Evolutionary conservation across 805 yeast genomes (phyloP), one percentile per base, ranked within the genome.

Genomic region (Suhomyces sp.): DNA sequence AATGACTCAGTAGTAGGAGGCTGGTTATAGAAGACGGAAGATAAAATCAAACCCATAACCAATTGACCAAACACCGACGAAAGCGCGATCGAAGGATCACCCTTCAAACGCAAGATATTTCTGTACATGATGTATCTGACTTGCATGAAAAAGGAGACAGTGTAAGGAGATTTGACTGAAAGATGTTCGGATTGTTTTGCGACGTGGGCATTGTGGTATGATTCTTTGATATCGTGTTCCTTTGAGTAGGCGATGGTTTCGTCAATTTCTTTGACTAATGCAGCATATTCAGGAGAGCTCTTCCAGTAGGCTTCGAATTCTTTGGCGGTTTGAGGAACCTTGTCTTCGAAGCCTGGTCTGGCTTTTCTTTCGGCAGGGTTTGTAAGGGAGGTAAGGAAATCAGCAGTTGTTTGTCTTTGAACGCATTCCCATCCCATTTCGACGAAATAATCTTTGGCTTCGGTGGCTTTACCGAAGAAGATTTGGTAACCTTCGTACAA

Each of bases 401-500:
- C 86, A 23, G 84, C 84, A 50, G 85, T 80, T 24, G 87, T 81
- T 66, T 79, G 84, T 63, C 86, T 78, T 35, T 71, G 71, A 22
- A 84, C 82, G 59, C 85, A 80, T 4, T 73, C 71, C 63, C 74
- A 83, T 42, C 87, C 87, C 84, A 82, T 78, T 19, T 70, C 73
- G 44, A 70, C 54, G 61, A 83, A 83, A 62, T 65, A 83, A 27
- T 69, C 68, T 60, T 74, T 80, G 23, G 86, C 86, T 17, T 63
- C 50, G 31, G 64, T 64, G 23, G 77, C 71, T 19, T 69, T 62
- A 54, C 87, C 87, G 52, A 72, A 83, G 67, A 57, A 83, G 48
- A 83, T 78, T 65, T 83, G 85, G 57, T 76, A 69, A 48, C 86
- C 87, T 54, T 79, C 79, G 65, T 84, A 83, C 17, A 86, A 63